Evolutionary conservation across 148 eudicot species (phyloP), one percentile per base, ranked within the genome.

Genomic region (Diospyros kaki): DNA sequence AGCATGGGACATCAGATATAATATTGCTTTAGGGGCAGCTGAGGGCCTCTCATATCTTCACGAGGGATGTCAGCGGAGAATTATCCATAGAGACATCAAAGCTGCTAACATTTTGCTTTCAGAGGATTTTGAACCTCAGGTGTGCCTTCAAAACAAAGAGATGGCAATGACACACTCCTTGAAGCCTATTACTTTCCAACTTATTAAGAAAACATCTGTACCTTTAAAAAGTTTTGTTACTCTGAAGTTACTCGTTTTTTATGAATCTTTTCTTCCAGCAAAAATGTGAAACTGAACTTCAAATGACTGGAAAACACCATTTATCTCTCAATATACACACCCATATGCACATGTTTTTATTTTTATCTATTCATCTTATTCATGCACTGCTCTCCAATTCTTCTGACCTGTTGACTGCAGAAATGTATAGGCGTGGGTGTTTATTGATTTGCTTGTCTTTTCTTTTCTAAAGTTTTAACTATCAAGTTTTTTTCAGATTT

Each of bases 41-140:
- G 80, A 81, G 59, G 99, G 94, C 68, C 88, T 95, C 53, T 66
- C 85, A 4, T 92, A 95, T 84, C 99, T 95, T 81, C 99, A 95
- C 58, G 97, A 95, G 80, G 94, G 93, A 53, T 93, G 99, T 78
- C 99, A 88, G 62, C 81, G 99, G 70, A 85, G 99, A 83, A 95
- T 95, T 5, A 90, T 95, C 58, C 99, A 95, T 73, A 82, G 98
- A 77, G 99, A 95, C 76, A 89, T 95, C 41, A 95, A 95, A 75
- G 85, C 99, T 44, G 97, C 97, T 54, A 95, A 95, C 65, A 79
- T 95, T 78, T 81, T 95, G 87, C 97, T 95, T 39, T 85, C 90
- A 5, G 97, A 95, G 83, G 93, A 90, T 76, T 87, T 95, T 71
- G 91, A 93, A 15, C 76, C 76, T 72, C 91, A 87, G 91, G 91